These are phyloP conservation scores for Hypoxylon rickii DNA, from an alignment of 495 filamentous ascomycete species.

Conservation along the genomic window DNA sequence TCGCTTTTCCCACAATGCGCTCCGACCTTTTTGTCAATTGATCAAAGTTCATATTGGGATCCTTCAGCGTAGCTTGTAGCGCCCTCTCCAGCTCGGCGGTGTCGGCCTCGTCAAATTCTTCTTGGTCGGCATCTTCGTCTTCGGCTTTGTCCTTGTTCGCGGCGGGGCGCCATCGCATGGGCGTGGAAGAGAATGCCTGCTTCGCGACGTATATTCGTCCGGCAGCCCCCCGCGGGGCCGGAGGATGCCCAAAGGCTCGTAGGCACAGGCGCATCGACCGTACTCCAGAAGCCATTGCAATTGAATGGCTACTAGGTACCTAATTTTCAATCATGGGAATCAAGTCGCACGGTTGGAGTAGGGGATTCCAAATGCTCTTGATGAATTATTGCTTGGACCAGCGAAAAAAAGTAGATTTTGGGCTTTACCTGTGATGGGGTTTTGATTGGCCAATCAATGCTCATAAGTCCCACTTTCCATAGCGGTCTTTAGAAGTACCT, in stretches of 20 bases:
- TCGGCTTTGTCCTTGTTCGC: conserved; percentile 23
- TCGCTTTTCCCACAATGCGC: conserved; percentile 2
- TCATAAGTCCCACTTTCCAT: no score
- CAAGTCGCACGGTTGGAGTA: no score
- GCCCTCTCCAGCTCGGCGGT: conserved; percentile 6
- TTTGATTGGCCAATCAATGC: not conserved
- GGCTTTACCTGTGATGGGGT: not conserved
- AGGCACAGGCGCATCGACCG: conserved; percentile 53
- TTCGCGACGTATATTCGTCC: conserved; percentile 34
- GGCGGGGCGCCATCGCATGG: conserved; percentile 27
- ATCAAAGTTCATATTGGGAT: conserved; percentile 2
- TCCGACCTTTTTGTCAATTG: conserved; percentile 7
- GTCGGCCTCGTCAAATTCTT: conserved; percentile 21
- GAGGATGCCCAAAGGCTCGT: conserved; percentile 43
- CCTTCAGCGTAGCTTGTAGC: conserved; percentile 1
- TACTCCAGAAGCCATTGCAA: conserved; percentile 53
- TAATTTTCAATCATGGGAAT: no score
- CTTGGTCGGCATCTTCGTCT: conserved; percentile 11
- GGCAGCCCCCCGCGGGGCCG: conserved; percentile 24
- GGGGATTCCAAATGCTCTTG: no score
- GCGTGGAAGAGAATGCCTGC: conserved; percentile 47
- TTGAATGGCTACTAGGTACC: conserved; percentile 27
- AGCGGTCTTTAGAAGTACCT: no score
- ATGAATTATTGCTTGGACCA: no score
- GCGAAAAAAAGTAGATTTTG: not conserved